Evolutionary conservation across 306 rosid species (phyloP).

Genomic region (Quercus ilex): DNA sequence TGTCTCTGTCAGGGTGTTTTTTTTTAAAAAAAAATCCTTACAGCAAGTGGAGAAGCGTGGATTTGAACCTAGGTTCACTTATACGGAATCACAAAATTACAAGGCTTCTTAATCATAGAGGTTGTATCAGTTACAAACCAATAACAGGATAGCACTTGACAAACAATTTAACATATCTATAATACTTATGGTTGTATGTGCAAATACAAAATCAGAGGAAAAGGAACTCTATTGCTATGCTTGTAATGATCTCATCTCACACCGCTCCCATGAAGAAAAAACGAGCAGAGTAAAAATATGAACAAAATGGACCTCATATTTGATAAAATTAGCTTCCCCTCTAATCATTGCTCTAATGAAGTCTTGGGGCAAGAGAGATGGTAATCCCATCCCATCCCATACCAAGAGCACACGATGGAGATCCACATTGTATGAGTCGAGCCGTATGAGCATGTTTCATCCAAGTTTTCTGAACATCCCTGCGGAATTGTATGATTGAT

Average conservation of each 20-base stretch:
- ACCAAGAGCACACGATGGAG: neutral
- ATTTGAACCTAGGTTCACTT: too few species aligned
- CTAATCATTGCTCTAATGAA: neutral
- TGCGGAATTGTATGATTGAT: neutral
- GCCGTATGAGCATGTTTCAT: neutral
- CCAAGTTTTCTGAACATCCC: constrained; percentile 3
- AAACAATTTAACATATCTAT: too few species aligned
- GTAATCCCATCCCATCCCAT: neutral
- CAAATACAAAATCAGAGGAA: neutral
- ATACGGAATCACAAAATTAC: too few species aligned
- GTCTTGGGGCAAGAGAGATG: neutral
- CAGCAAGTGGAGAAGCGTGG: too few species aligned
- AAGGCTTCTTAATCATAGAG: too few species aligned
- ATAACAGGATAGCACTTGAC: too few species aligned
- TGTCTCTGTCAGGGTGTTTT: too few species aligned
- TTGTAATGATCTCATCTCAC: neutral
- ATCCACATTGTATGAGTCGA: neutral
- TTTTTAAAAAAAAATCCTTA: too few species aligned
- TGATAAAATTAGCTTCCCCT: neutral
- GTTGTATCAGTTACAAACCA: too few species aligned
- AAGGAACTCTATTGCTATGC: neutral
- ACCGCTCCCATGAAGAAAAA: neutral
- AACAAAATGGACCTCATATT: neutral
- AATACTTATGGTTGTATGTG: neutral
- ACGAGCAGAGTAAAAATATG: neutral